Evolutionary conservation across 176 grass and related monocot genomes (phyloP), one percentile per base, ranked within the genome.

Genomic region (Eremochloa ophiuroides): DNA sequence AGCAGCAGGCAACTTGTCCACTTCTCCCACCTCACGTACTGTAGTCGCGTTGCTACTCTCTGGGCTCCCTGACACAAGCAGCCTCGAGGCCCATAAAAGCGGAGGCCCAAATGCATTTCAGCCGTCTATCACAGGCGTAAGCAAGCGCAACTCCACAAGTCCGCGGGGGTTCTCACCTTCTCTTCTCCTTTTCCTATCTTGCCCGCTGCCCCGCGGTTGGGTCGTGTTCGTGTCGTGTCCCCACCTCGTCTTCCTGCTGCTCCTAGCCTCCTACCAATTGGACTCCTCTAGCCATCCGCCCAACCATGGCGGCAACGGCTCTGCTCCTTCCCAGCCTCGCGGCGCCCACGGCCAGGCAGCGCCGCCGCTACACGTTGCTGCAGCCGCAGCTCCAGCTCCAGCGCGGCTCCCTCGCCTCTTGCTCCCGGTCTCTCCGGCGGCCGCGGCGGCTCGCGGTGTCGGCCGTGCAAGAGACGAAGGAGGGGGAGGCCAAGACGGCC

Each of bases 391-490:
- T 69, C 46, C 84, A 73, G 35, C 68, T 68, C 39, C 85, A 16
- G 10, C 37, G 50, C 56, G 63, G 58, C 42, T 83, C 68, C 69
- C 86, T 77, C 18, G 23, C 70, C 59, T 29, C 10, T 26, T 23
- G 55, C 18, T 26, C 61, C 1, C 7, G 14, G 4, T 7, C 82
- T 14, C 18, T 40, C 58, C 62, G 80, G 69, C 76, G 63, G 65
- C 79, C 58, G 20, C 43, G 58, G 18, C 77, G 74, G 29, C 13
- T 35, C 34, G 34, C 78, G 18, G 91, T 87, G 10, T 82, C 71
- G 15, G 93, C 96, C 41, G 50, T 95, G 22, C 85, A 89, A 26
- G 93, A 89, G 63, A 93, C 85, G 2, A 76, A 91, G 82, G 75
- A 91, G 79, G 71, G 73, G 39, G 53, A 91, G 59, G 66, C 80